Evolutionary conservation across 2,329 filamentous ascomycete species (phyloP), one percentile per base, ranked within the genome.

Genomic region (Claviceps sp.): DNA sequence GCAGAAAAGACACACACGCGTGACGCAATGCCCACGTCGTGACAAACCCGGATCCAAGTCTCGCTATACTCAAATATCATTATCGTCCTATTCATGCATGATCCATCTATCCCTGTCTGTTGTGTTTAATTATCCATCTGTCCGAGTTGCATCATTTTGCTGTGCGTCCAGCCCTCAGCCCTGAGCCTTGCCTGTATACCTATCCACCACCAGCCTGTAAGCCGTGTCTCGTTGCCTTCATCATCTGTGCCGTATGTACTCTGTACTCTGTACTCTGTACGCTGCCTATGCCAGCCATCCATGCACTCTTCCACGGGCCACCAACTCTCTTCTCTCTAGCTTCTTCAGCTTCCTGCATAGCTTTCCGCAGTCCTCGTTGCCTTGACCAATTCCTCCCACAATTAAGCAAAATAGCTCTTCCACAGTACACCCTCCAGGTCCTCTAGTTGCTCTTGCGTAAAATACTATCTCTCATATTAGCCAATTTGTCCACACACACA

Each of bases 401-500:
- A 24, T 47, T 72, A 95, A 42, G 90, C 94, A 73, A 98, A 98
- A 66, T 98, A 98, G 68, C 91, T 97, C 83, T 98, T 98, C 93
- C 93, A 98, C 50, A 98, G 73, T 47, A 98, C 94, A 50, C 93
- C 93, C 62, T 96, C 90, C 54, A 98, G 69, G 64, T 97, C 91
- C 67, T 97, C 93, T 11, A 98, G 74, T 63, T 98, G 91, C 60
- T 97, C 93, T 34, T 85, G 72, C 26, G 89, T 89, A 65, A 98
- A 98, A 55, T 88, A 80, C 79, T 86, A 57, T 16, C 0, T 18
- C 2, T 14, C 2, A 4, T 41, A 37, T 49, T 16, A 49, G 40
- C 55, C 47, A 49, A 8, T 3, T 13, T 16, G 13, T 44, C 20
- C 4, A 9, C 22, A 22, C 22, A 22, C 22, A 22, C 22, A 22